Base-by-base conservation (phyloP, 371 early-diverging fungal species). In the Circinella minor region DNA sequence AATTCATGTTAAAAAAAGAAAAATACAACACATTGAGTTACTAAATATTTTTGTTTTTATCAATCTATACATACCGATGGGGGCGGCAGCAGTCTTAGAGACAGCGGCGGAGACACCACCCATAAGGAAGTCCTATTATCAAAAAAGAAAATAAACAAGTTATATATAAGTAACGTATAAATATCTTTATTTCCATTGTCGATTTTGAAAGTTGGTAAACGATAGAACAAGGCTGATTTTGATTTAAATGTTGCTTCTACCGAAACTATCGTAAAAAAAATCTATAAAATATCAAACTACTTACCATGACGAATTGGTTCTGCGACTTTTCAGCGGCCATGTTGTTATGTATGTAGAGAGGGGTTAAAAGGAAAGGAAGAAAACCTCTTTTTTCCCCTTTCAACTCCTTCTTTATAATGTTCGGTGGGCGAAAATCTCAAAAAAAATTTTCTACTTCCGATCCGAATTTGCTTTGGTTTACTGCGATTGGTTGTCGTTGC, bases 41-140 rank as follows among this genome's bases (percentile, higher is more conserved):
- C 9, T 9, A 39, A 39, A 4, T 39, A 39, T 43, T 11, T 43
- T 43, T 43, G 43, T 43, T 43, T 9, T 51, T 13, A 51, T 17
- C 15, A 15, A 51, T 51, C 8, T 51, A 51, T n/a, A 51, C 14
- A 92, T n/a, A 14, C n/a, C 64, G n/a, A 64, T 64, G 64, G 70
- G 94, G 65, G 94, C 94, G 75, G 93, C 94, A 81, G 93, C 93
- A 75, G 95, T 94, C 91, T 95, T 95, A 86, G 95, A 95, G 84
- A 94, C 93, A 77, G 93, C 95, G 75, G 94, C 95, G 67, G 94
- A 93, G 74, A 93, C 89, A 87, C 94, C 93, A 81, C 94, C 94
- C 86, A 85, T 83, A 55, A 86, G 68, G 76, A 86, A 88, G 68
- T 88, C 88, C 82, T 79, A 70, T 3, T 37, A 38, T 8, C 5